Conservation (phyloP, 768 basidiomycete genomes). For the Mycena albidolilacea region DNA sequence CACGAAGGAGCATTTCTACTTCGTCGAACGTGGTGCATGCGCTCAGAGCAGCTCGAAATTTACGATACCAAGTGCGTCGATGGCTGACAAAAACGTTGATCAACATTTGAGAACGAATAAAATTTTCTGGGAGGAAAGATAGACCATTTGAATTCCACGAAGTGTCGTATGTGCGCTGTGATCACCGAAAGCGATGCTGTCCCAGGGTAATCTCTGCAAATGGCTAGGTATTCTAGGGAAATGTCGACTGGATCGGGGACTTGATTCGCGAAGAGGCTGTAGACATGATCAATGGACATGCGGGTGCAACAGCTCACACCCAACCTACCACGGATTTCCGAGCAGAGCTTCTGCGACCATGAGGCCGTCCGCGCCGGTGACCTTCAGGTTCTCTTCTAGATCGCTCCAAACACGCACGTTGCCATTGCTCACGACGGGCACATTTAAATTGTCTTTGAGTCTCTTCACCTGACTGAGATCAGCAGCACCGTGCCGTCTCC, state of each 20-base stretch:
- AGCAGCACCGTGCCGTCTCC: slow-evolving; percentile 82
- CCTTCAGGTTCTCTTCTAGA: slow-evolving; percentile 64
- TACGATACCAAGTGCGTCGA: slow-evolving; percentile 69
- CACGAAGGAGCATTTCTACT: slow-evolving; percentile 45
- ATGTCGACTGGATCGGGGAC: slow-evolving; percentile 77
- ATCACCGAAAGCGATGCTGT: slow-evolving; percentile 65
- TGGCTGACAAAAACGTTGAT: slow-evolving; percentile 47
- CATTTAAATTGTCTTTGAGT: slow-evolving; percentile 63
- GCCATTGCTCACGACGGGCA: slow-evolving; percentile 85
- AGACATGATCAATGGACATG: slow-evolving; percentile 14
- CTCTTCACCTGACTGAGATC: slow-evolving; percentile 71
- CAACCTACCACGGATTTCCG: slow-evolving; percentile 77
- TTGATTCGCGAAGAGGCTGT: slow-evolving; percentile 70
- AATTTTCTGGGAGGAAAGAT: slow-evolving; percentile 27
- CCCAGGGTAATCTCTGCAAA: slow-evolving; percentile 68
- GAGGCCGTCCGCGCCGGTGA: slow-evolving; percentile 78
- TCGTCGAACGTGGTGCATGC: slow-evolving; percentile 61
- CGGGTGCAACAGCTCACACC: slow-evolving; percentile 35
- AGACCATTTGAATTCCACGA: slow-evolving; percentile 79
- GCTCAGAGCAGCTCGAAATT: slow-evolving; percentile 65
- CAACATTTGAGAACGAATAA: slow-evolving; percentile 14
- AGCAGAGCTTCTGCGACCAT: slow-evolving; percentile 89
- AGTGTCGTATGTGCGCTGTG: slow-evolving; percentile 77
- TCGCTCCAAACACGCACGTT: slow-evolving; percentile 78
- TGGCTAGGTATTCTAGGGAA: slow-evolving; percentile 77